Evolutionary conservation across 176 grass and related monocot species (phyloP).

Genomic region (Bothriochloa decipiens): DNA sequence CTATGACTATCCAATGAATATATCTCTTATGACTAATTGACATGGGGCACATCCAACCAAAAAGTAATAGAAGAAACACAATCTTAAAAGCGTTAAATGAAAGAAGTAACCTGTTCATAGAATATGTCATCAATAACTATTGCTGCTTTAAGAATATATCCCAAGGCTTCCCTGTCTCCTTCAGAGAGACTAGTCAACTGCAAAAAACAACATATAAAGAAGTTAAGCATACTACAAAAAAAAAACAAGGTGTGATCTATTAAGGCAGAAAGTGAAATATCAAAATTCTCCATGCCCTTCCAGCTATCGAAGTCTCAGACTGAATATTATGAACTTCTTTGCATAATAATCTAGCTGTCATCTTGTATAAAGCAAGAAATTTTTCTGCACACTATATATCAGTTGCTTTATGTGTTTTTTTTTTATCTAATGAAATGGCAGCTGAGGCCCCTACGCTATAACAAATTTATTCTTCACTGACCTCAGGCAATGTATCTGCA

Average conservation of each 20-base stretch:
- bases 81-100: conserved; percentile 8
- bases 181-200: conserved; percentile 79
- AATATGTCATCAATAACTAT: conserved; percentile 93
- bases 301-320: conserved; percentile 4
- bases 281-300: background rate
- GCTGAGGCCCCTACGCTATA: background rate
- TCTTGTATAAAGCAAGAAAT: conserved; percentile 14
- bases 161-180: conserved; percentile 83
- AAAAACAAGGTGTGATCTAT: background rate
- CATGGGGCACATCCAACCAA: conserved; percentile 20
- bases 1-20: conserved; percentile 21
- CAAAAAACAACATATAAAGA: conserved; percentile 16
- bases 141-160: conserved; percentile 77
- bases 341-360: background rate
- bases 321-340: conserved; percentile 18
- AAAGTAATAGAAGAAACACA: conserved; percentile 34
- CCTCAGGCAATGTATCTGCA: background rate
- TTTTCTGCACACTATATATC: background rate
- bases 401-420: no score
- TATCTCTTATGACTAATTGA: conserved; percentile 18
- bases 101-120: conserved; percentile 70
- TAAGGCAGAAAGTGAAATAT: background rate
- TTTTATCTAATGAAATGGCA: no score
- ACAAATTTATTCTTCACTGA: background rate
- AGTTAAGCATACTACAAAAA: background rate